Evolutionary conservation across 2,329 filamentous ascomycete genomes (phyloP), one percentile per base, ranked within the genome.

Genomic region (Aquanectria penicillioides): DNA sequence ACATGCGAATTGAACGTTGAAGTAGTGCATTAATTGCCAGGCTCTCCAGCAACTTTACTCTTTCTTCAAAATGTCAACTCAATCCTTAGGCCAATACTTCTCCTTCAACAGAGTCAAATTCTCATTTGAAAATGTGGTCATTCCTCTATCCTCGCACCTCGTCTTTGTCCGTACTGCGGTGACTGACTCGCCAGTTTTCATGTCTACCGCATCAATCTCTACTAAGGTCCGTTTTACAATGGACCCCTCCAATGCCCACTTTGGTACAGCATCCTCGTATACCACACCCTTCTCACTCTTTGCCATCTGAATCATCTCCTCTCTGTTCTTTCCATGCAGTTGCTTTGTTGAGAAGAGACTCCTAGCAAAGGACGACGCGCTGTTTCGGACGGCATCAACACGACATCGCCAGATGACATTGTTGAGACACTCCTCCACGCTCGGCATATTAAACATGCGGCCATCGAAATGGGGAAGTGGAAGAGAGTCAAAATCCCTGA

Each of bases 321-420:
- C 47, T 22, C 62, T 59, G 20, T 57, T 64, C 22, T 64, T 62
- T 1, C 59, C 55, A 6, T 64, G 50, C 23, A 64, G 11, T 15
- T 62, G 15, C 26, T 53, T 49, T 10, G 54, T 56, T 9, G 59
- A 57, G 26, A 59, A 64, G 17, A 62, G 59, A n/a, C 50, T 62
- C 10, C 61, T 47, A 5, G 61, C 61, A 48, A 62, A 63, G 6
- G 41, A 46, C 10, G 61, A 59, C 34, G 62, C 22, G 20, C 61
- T 62, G 17, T 63, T 63, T n/a, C 61, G 54, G 13, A 63, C 18
- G 8, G 61, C 59, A 20, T 63, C 54, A 5, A 58, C 54, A 3
- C 61, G 50, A 11, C 59, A 62, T 38, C 61, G 61, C 61, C 61
- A 63, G 4, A 63, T 15, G 13, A 63, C 10, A 8, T 62, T 62